Conservation (phyloP, 805 yeast species). For the Kazachstania martiniae region DNA sequence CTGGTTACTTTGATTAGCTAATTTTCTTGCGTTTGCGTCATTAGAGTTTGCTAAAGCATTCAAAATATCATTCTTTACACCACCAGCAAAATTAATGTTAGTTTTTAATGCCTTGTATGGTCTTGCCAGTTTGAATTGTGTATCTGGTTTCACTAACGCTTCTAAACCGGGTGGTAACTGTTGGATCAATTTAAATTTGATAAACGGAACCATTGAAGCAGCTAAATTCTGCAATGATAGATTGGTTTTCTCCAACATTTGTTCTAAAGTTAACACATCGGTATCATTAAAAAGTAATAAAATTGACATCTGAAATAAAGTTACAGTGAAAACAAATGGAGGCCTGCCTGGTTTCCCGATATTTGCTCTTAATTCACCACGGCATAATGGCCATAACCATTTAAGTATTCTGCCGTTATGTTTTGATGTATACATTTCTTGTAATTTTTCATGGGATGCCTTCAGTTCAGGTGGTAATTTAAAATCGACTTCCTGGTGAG, state of each 20-base stretch:
- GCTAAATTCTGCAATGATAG: slow-evolving; percentile 55
- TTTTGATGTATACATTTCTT: slow-evolving; percentile 55
- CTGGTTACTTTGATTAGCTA: too few relatives aligned
- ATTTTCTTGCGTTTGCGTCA: slow-evolving; percentile 13
- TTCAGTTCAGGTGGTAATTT: slow-evolving; percentile 58
- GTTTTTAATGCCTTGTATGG: slow-evolving; percentile 81
- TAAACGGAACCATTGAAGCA: slow-evolving; percentile 68
- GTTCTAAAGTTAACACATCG: slow-evolving; percentile 35
- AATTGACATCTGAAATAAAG: slow-evolving; percentile 80
- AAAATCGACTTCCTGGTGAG: slow-evolving; percentile 33
- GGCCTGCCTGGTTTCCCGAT: slow-evolving; percentile 71
- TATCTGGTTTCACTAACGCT: slow-evolving; percentile 38
- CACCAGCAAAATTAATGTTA: slow-evolving; percentile 68
- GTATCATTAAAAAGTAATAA: slow-evolving; percentile 70
- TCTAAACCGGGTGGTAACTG: slow-evolving; percentile 56
- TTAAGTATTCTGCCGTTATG: slow-evolving; percentile 83
- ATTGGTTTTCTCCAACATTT: slow-evolving; percentile 58
- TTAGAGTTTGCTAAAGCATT: slow-evolving; percentile 9
- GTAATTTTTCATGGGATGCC: slow-evolving; percentile 55
- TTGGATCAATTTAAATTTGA: slow-evolving; percentile 62
- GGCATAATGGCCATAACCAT: slow-evolving; percentile 94
- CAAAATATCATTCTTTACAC: slow-evolving; percentile 34
- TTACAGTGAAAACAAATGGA: slow-evolving; percentile 70
- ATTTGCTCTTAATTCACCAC: slow-evolving; percentile 85
- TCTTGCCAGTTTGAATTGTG: slow-evolving; percentile 57